Conservation (phyloP, 345 rosid species). For the Eucalyptus tenuipes region DNA sequence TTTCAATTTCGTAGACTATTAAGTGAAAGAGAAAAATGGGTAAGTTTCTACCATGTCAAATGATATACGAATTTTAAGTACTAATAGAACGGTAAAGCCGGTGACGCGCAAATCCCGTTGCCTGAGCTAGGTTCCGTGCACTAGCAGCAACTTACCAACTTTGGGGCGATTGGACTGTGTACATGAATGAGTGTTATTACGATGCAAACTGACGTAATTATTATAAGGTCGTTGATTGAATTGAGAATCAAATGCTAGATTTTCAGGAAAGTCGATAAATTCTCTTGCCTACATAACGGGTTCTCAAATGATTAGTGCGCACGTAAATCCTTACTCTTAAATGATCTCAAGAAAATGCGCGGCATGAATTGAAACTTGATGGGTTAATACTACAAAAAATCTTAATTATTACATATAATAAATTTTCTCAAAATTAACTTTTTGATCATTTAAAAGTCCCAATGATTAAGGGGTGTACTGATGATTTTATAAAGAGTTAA, state of each 20-base stretch:
- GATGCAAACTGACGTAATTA: rapidly evolving
- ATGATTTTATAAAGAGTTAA: no score
- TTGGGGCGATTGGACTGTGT: rapidly evolving
- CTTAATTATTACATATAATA: rapidly evolving
- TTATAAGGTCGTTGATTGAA: rapidly evolving
- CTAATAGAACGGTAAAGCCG: not conserved
- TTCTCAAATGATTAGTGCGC: no score
- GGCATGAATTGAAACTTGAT: no score
- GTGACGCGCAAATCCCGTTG: not conserved
- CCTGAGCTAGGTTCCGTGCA: not conserved
- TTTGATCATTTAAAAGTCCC: no score
- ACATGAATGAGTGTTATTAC: rapidly evolving
- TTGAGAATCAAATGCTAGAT: not conserved
- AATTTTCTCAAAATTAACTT: no score
- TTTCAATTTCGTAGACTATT: not conserved
- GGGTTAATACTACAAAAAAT: rapidly evolving
- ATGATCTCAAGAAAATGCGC: no score
- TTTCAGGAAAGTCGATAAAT: rapidly evolving
- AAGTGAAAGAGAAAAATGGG: not conserved
- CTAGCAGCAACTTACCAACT: not conserved
- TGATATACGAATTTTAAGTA: not conserved
- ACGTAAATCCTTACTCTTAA: no score
- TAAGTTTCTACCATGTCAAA: not conserved
- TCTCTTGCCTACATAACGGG: rapidly evolving
- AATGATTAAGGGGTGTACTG: no score